Evolutionary conservation across 169 alveolate species (phyloP), one percentile per base, ranked within the genome.

Genomic region (Plasmodium malariae): DNA sequence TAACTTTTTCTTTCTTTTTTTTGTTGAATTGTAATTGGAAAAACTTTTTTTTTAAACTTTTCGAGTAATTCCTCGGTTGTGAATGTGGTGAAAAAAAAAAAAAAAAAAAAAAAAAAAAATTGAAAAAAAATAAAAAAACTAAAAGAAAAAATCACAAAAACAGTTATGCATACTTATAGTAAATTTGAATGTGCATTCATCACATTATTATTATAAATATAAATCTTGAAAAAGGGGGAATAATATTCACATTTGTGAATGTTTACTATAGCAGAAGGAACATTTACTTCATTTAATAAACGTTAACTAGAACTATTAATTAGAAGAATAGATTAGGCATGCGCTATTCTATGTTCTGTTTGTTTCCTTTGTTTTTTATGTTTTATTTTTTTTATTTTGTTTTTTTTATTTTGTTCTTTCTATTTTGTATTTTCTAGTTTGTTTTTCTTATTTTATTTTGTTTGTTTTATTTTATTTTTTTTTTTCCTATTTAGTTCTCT

Each of bases 171-270:
- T 37, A 43, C 34, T 68, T 34, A 30, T 19, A 55, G 34, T 55
- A 60, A 76, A 76, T 43, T 6, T 48, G 59, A 76, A 76, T 62
- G 74, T 76, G 74, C 78, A 62, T 76, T 76, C 51, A 60, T 17
- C 62, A 14, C 19, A 45, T 62, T 21, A 32, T n/a, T 76, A 43
- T 19, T 62, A 19, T 43, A 76, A 60, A n/a, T 40, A n/a, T 32
- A 73, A 60, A 60, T 21, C 7, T n/a, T 30, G 21, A 55, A 45
- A 37, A 73, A 32, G 48, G 0, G 54, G 19, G 70, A 34, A 17
- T 14, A 43, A 3, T 69, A 43, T 32, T 14, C n/a, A 34, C 51
- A 43, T 69, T 17, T 32, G 65, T 0, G 24, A 69, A 69, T 69
- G 17, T 54, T 2, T 48, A 17, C 36, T 19, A 21, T n/a, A 34